Evolutionary conservation across 2,329 filamentous ascomycete species (phyloP), one percentile per base, ranked within the genome.

Genomic region (Paraphoma chrysanthemicola): DNA sequence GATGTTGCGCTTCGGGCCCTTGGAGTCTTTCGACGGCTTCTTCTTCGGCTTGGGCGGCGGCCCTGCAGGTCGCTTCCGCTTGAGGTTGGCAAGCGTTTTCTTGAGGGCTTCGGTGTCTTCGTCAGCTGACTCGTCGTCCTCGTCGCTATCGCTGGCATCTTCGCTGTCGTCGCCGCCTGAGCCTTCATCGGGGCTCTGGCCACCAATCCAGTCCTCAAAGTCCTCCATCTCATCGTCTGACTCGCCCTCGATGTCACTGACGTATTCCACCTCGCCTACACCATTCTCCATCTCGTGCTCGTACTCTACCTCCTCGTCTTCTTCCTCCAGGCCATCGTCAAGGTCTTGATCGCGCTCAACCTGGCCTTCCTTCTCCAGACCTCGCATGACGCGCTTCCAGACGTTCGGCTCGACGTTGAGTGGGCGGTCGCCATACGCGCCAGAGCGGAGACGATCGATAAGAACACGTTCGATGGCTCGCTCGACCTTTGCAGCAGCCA

Each of bases 301-400:
- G 42, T 87, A 83, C 53, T 90, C 88, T 12, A 83, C 80, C 36
- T 88, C 86, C 46, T 91, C 87, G 4, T 91, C 89, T 28, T 93
- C 91, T 36, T 91, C 88, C 65, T 91, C 88, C 62, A 96, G 88
- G 9, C 93, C 94, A 67, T 93, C 88, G 75, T 97, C 94, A 75
- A 95, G 78, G 76, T 98, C 94, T 79, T 93, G 87, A 75, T 97
- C 94, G 52, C 92, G 84, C 62, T 86, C 83, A 44, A 90, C 94
- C 70, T 96, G 88, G 56, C 94, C 93, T 68, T 90, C 90, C 67
- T 90, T 86, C 84, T 99, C 95, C 78, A 99, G 84, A 3, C 92
- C 92, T 59, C 89, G 88, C 67, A 99, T 87, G 7, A 99, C 95
- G 85, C 93, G 96, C 85, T 96, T 96, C 95, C 95, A 99, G 59